Conservation (phyloP, 169 alveolate species). For the Plasmodium vinckei region DNA sequence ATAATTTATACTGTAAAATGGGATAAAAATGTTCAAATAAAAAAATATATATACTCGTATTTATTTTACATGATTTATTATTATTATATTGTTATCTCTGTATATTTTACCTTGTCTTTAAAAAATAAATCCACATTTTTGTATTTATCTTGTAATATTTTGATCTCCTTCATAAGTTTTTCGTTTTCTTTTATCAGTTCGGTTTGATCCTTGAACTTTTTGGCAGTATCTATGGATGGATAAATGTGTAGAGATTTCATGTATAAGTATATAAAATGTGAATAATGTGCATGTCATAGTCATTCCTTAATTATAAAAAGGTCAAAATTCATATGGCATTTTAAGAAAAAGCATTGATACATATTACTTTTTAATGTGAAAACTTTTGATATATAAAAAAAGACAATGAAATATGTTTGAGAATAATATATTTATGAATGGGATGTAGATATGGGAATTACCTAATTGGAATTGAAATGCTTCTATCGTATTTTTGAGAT, state of each 20-base stretch:
- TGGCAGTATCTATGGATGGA: conserved; percentile 20
- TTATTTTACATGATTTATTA: background rate
- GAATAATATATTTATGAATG: background rate
- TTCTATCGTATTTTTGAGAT: conserved; percentile 50
- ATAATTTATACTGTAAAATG: conserved; percentile 20
- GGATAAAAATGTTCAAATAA: background rate
- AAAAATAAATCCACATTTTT: conserved; percentile 59
- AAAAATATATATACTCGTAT: background rate
- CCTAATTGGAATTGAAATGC: conserved; percentile 64
- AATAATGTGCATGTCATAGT: too few species aligned
- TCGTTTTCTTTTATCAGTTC: conserved; percentile 38
- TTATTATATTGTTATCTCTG: background rate
- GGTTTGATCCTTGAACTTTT: conserved; percentile 43
- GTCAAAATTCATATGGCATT: too few species aligned
- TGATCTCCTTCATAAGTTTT: conserved; percentile 47
- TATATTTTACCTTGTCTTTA: conserved; percentile 37
- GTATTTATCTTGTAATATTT: conserved; percentile 57
- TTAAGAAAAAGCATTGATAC: too few species aligned
- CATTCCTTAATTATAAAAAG: too few species aligned
- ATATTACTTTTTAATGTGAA: too few species aligned
- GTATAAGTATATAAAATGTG: too few species aligned
- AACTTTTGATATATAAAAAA: too few species aligned
- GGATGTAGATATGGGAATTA: background rate
- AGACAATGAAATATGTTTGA: background rate
- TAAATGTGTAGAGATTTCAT: too few species aligned